A percentile compares a stretch with the other conserved stretches of the same genome.
Conservation (phyloP, 345 rosid genomes). For the Camelina laxa region DNA sequence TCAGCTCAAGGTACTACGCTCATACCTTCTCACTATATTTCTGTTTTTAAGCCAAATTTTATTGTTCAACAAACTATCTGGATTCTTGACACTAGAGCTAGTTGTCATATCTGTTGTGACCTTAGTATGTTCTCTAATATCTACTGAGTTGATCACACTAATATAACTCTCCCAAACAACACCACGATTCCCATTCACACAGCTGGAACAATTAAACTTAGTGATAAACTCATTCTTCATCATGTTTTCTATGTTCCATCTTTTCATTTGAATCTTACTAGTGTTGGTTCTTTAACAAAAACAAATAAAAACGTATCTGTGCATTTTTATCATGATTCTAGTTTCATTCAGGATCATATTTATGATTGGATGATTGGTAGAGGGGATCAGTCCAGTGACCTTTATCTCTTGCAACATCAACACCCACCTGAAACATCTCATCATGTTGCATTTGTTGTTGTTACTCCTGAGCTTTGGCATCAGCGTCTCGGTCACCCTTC, state of each 20-base stretch:
- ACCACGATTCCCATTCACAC: background rate
- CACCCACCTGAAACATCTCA: background rate
- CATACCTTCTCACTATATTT: too few relatives aligned
- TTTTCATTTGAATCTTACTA: background rate
- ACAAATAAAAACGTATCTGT: background rate
- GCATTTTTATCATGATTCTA: background rate
- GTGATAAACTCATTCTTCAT: background rate
- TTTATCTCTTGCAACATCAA: background rate
- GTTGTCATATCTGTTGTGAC: background rate
- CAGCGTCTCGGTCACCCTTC: background rate
- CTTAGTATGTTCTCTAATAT: background rate
- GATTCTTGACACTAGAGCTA: background rate
- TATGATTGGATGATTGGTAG: background rate
- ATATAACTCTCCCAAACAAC: background rate
- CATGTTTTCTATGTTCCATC: background rate
- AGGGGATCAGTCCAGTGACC: background rate
- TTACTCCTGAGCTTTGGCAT: background rate
- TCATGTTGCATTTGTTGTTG: background rate
- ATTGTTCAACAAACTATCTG: background rate
- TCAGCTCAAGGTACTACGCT: too few relatives aligned
- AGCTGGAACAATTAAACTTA: background rate
- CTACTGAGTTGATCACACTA: too few relatives aligned
- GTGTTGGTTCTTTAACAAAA: background rate
- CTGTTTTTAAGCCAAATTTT: background rate
- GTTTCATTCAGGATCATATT: background rate